These are phyloP conservation scores for Fomitopsis pinicola DNA, from an alignment of 1,284 basidiomycete species.

Conservation along the genomic window DNA sequence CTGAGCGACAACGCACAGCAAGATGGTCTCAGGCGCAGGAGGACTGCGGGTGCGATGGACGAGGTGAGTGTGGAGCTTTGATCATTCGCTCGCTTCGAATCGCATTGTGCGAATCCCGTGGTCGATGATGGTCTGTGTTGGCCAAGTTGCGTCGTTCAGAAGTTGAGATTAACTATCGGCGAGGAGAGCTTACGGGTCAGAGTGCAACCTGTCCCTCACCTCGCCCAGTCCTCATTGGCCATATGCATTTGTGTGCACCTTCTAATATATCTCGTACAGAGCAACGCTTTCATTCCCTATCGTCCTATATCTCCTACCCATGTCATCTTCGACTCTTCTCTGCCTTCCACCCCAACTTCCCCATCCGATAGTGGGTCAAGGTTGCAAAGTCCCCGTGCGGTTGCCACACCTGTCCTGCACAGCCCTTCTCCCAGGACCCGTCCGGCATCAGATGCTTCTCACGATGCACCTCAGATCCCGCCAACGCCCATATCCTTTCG, in stretches of 20 bases:
- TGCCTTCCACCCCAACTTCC: slow-evolving; percentile 33
- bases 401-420: background rate
- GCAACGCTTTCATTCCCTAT: slow-evolving; percentile 39
- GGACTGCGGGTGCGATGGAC: slow-evolving; percentile 32
- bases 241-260: too few species aligned
- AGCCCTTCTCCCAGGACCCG: background rate
- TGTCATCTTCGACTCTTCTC: slow-evolving; percentile 41
- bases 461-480: slow-evolving; percentile 2
- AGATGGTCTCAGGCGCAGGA: slow-evolving; percentile 33
- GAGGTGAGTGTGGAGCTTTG: slow-evolving; percentile 33
- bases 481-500: background rate
- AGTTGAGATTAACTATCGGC: too few species aligned
- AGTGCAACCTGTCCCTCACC: too few species aligned
- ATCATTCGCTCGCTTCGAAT: too few species aligned
- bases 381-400: slow-evolving; percentile 7
- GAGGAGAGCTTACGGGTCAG: too few species aligned
- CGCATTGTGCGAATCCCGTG: too few species aligned
- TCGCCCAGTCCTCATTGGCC: too few species aligned
- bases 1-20: slow-evolving; percentile 43
- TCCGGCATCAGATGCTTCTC: background rate
- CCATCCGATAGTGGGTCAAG: slow-evolving; percentile 2
- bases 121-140: too few species aligned
- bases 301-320: slow-evolving; percentile 44
- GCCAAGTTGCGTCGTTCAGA: too few species aligned
- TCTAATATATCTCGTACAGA: slow-evolving; percentile 21